Percentiles rank a stretch among this genome's conserved stretches.
Evolutionary conservation across 352 stramenopile genomes (phyloP).

Genomic region (Globisporangium splendens): DNA sequence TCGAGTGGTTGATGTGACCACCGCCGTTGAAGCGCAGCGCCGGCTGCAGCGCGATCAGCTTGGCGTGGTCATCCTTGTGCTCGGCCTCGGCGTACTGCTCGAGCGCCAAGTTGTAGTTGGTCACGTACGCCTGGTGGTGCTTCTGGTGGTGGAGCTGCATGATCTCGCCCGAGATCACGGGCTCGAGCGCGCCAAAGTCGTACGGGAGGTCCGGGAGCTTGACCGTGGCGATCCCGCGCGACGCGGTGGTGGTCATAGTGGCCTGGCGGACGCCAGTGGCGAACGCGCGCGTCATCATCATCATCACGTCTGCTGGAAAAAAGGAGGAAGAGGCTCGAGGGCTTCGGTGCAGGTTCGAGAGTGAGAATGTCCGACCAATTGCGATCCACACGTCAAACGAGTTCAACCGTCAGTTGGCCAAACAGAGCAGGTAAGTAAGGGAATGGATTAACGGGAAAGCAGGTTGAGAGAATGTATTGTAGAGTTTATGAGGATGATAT

Average conservation of each 20-base stretch:
- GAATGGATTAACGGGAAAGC: no score
- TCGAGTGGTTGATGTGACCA: constrained; percentile 98
- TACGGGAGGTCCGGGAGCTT: constrained; percentile 84
- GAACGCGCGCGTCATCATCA: constrained; percentile 3
- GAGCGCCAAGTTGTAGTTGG: constrained; percentile 92
- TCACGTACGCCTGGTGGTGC: constrained; percentile 97
- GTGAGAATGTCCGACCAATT: constrained; percentile 1
- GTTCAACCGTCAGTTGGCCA: no score
- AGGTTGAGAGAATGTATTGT: no score
- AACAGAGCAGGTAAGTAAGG: no score
- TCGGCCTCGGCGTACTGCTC: constrained; percentile 93
- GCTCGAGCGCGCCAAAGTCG: constrained; percentile 86
- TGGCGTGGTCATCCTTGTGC: constrained; percentile 84
- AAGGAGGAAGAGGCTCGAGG: not conserved
- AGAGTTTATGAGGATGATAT: no score
- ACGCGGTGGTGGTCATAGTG: constrained; percentile 5
- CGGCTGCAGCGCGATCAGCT: constrained; percentile 88
- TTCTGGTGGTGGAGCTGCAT: constrained; percentile 96
- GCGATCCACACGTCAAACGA: not conserved
- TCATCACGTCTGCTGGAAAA: not conserved
- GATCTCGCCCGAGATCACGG: constrained; percentile 86
- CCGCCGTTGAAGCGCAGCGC: constrained; percentile 98
- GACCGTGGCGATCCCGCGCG: constrained; percentile 60
- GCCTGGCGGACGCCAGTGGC: not conserved
- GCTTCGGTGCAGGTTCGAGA: not conserved